Base-by-base conservation (phyloP, 2,329 filamentous ascomycete genomes). In the Neopestalotiopsis rosae region DNA sequence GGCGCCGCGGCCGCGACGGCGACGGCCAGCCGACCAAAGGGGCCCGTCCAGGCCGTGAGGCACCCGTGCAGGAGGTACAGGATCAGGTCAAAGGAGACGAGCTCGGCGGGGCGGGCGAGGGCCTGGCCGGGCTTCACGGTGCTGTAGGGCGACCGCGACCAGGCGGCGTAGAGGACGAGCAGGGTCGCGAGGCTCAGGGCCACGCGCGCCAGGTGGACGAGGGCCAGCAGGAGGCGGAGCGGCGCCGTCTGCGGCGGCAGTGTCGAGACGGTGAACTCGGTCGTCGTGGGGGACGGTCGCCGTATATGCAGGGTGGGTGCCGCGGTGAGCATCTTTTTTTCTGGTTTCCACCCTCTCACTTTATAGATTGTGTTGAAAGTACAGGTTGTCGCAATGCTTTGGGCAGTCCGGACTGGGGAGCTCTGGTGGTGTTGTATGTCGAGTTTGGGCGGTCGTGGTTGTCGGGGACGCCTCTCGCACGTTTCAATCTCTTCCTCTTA, bases 221-320 rank as follows among this genome's bases (percentile, higher is more conserved):
- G 71, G 59, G 78, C 70, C 65, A 86, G 79, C 24, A 87, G 77
- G 42, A 86, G 71, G 56, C 83, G 86, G 6, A 87, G 80, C 2
- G 85, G 75, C 17, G 87, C 70, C 0, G 86, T 87, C 4, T 82
- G 78, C 0, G 83, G 81, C 0, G 92, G 89, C 59, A 90, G 89
- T 69, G 95, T 98, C 45, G 95, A 96, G 68, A 98, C 93, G 38
- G 92, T 97, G 86, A 95, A 98, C 73, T 93, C 92, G 78, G 93
- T 91, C n/a, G 96, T 97, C 2, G 94, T 97, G 61, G 94, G 91
- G 30, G 96, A 95, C 64, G 93, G 92, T 28, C 90, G 88, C 72
- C 89, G 87, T 70, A 87, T 87, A 74, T 84, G 86, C 65, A 94
- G 88, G 73, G 87, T 87, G 10, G 89, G 88, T 1, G 83, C 75